Percentiles rank a stretch among this genome's conserved stretches.
Evolutionary conservation across 2,329 filamentous ascomycete species (phyloP).

Genomic region (Trematosphaeria pertusa): DNA sequence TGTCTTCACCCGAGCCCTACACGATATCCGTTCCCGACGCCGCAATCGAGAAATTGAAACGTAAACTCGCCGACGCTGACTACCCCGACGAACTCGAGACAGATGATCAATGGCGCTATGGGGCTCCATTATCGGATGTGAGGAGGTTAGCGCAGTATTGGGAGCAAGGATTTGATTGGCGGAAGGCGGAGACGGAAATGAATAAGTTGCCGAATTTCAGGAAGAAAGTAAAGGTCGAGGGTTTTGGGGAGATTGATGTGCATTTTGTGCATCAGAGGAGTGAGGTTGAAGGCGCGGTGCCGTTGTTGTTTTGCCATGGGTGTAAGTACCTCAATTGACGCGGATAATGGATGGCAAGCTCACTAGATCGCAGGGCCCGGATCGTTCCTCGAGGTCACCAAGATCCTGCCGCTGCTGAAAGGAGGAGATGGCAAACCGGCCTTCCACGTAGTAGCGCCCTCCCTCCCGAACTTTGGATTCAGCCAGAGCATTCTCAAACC

Average conservation of each 20-base stretch:
- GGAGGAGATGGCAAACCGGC: conserved; percentile 47
- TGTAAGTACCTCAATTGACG: conserved; percentile 49
- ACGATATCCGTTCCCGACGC: conserved; percentile 46
- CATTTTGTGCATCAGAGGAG: conserved; percentile 70
- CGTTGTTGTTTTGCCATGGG: conserved; percentile 72
- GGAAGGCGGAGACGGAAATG: conserved; percentile 62
- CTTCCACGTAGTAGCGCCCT: conserved; percentile 62
- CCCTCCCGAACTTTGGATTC: conserved; percentile 65
- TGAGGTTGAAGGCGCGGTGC: conserved; percentile 61
- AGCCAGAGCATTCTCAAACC: conserved; percentile 57
- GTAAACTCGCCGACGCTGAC: conserved; percentile 61
- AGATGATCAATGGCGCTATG: conserved; percentile 62
- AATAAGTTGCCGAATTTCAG: conserved; percentile 68
- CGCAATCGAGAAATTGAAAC: conserved; percentile 60
- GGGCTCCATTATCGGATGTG: conserved; percentile 65
- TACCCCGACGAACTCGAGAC: conserved; percentile 64
- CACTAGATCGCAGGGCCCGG: conserved; percentile 69
- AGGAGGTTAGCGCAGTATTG: conserved; percentile 66
- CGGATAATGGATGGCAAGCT: no score
- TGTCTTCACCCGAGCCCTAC: conserved; percentile 26
- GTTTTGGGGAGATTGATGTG: conserved; percentile 65
- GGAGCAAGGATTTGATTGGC: conserved; percentile 67
- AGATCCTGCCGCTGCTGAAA: conserved; percentile 61
- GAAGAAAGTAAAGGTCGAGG: conserved; percentile 61
- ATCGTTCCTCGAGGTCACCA: conserved; percentile 70